Evolutionary conservation across 495 filamentous ascomycete species (phyloP), one percentile per base, ranked within the genome.

Genomic region (Chaetomium fimeti): DNA sequence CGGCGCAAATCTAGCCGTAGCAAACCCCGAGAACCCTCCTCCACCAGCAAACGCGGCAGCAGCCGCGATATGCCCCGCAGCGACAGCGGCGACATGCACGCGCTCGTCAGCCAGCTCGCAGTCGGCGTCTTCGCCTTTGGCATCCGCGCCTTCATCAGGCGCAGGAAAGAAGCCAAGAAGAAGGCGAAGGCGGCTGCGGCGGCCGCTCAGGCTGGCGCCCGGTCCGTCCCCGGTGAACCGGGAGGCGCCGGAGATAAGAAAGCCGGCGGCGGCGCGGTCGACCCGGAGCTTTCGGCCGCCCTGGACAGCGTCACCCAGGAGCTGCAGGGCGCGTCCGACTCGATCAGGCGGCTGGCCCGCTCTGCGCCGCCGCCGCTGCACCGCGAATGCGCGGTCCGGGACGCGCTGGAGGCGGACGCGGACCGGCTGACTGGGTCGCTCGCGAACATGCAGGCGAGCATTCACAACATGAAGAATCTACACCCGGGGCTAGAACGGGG

Each of bases 401-500:
- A 64, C 3, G 61, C 64, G 40, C 56, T 75, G 27, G 60, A 64
- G 6, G 53, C 59, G 12, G 63, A 70, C 11, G 71, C 66, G 9
- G 66, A 70, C 29, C 42, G 67, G 45, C 47, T 75, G 24, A 61
- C 62, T 57, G 57, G 32, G 38, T 54, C 59, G 32, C 29, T 75
- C 15, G 64, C 45, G 13, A 65, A 58, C 2, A 12, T 73, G 45
- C 62, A 69, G 61, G 60, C 61, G 9, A 66, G 66, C 2, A 60
- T 69, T 7, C 66, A 72, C 27, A 75, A 75, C 29, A 69, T 75
- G 63, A 57, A 63, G 51, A 75, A 75, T 29, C 47, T 75, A 57
- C 69, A 72, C 49, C 67, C 67, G 0, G 63, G 59, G 15, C 36
- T 70, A 42, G 53, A 48, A 18, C 51, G 5, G 49, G 43, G 22